phyloP scores from a whole-genome alignment of 139 green algal genomes.

The Haematococcus lacustris region DNA sequence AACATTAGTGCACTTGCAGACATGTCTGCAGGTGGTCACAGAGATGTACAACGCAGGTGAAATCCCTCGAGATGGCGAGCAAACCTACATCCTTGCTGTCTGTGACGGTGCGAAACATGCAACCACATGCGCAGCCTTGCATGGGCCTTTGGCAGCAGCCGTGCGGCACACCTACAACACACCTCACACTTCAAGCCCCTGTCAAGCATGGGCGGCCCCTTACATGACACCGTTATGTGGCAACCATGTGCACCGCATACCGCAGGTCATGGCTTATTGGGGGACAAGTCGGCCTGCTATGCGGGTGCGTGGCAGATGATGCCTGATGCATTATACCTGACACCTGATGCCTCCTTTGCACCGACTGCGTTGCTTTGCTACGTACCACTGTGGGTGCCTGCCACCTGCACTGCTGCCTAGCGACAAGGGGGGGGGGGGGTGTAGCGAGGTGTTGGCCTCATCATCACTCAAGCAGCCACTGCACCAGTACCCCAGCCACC shows the following conservation, averaged over 20 bases:
- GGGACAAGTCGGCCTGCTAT: conserved; percentile 26
- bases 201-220: too few species aligned
- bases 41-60: conserved; percentile 1
- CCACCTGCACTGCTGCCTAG: too few species aligned
- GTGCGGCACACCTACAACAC: background rate
- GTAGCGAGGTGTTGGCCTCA: too few species aligned
- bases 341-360: too few species aligned
- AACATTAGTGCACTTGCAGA: too few species aligned
- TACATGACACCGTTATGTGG: background rate
- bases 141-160: background rate
- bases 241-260: background rate
- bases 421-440: too few species aligned
- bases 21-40: background rate
- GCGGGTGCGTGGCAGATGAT: too few species aligned
- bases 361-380: too few species aligned
- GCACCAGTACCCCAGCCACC: too few species aligned
- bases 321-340: too few species aligned
- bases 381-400: too few species aligned
- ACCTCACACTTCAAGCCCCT: background rate
- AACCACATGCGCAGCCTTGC: background rate
- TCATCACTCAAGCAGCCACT: too few species aligned
- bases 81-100: conserved; percentile 19
- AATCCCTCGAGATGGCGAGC: conserved; percentile 10
- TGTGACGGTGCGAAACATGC: conserved; percentile 29
- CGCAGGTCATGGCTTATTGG: conserved; percentile 29